phyloP scores from a whole-genome alignment of 1,139 yeast species.

The Debaryomyces sp. region DNA sequence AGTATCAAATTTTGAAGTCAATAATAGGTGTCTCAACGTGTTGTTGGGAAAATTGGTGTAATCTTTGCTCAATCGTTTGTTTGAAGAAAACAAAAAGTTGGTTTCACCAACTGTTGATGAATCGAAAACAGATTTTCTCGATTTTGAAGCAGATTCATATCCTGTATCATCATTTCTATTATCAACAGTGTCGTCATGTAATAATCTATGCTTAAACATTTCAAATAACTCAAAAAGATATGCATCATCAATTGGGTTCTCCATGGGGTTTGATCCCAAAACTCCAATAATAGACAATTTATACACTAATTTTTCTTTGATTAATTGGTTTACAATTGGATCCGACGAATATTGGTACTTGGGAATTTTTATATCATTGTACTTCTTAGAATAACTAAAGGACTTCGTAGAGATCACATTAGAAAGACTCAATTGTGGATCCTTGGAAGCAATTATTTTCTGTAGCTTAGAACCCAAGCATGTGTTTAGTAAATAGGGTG shows the following conservation, averaged over 20 bases:
- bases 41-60: slow-evolving; percentile 3
- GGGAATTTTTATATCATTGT: slow-evolving; percentile 15
- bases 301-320: slow-evolving; percentile 37
- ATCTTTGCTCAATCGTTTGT: slow-evolving; percentile 4
- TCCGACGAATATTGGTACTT: slow-evolving; percentile 32
- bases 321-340: slow-evolving; percentile 32
- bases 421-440: slow-evolving; percentile 28
- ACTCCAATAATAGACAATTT: slow-evolving; percentile 43
- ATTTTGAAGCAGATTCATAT: slow-evolving; percentile 4
- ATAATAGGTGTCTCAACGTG: slow-evolving; percentile 4
- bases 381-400: slow-evolving; percentile 22
- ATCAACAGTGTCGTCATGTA: slow-evolving; percentile 8
- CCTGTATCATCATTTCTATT: slow-evolving; percentile 5
- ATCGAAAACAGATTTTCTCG: slow-evolving; percentile 12
- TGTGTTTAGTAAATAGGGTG: slow-evolving; percentile 47
- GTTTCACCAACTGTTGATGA: slow-evolving; percentile 27
- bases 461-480: slow-evolving; percentile 39
- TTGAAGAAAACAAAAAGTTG: slow-evolving; percentile 12
- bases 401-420: slow-evolving; percentile 33
- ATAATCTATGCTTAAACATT: slow-evolving; percentile 34
- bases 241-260: slow-evolving; percentile 25
- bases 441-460: slow-evolving; percentile 23
- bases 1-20: slow-evolving; percentile 86
- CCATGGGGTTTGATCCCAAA: slow-evolving; percentile 40
- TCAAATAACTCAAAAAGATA: slow-evolving; percentile 36